Base-by-base conservation (phyloP, 371 early-diverging fungal species). In the Mucor velutinosus region DNA sequence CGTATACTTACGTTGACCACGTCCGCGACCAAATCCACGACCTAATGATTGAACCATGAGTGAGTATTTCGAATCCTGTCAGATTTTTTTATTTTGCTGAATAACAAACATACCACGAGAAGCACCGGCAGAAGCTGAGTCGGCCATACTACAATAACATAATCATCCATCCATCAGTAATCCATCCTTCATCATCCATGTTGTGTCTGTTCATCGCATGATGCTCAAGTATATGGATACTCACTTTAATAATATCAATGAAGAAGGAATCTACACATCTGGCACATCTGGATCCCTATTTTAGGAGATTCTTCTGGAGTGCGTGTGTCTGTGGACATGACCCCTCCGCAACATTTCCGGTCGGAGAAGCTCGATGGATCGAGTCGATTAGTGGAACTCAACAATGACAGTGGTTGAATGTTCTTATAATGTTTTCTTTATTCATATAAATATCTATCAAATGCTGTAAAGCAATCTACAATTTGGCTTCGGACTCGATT, bases 21-120 rank as follows among this genome's bases (percentile, higher is more conserved):
- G 92, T 64, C 93, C 93, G 83, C 93, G 91, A 79, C 94, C 93
- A 86, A 91, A 90, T 74, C 92, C 92, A 78, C 93, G 87, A 85
- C 85, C 86, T 86, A 69, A 27, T 17, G 12, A 56, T 29, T n/a
- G 56, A 4, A 49, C 17, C 3, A 14, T 3, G 14, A 27, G 27
- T 19, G 4, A 41, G 41, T 41, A 41, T 17, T 17, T 41, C n/a
- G 33, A 7, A 12, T 41, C 39, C 41, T 41, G 17, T 33, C 14
- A 30, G 15, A 56, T 53, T 6, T 41, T n/a, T 27, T 25, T 25
- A 10, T 5, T 23, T 7, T 39, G 35, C 17, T 35, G 17, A 37
- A 33, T 29, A n/a, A 21, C 23, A 33, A 39, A 66, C 82, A 71
- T 79, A 86, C 89, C 87, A 78, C 86, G 86, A 81, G 78, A 70